phyloP scores from a whole-genome alignment of 352 stramenopile genomes.

The Phytopythium aichiense region DNA sequence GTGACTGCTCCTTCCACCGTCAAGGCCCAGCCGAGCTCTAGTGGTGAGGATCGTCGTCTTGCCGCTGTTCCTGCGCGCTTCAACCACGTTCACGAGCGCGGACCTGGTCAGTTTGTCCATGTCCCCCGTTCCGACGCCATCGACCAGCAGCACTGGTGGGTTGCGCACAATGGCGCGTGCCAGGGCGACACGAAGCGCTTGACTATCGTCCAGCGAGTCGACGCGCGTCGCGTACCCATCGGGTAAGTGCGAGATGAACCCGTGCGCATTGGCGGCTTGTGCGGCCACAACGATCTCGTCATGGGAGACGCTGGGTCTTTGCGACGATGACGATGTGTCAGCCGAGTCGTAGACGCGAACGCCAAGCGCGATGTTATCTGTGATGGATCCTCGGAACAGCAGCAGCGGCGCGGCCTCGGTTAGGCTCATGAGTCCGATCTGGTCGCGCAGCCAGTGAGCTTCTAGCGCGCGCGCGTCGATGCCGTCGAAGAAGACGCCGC shows the following conservation, averaged over 20 bases:
- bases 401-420: slow-evolving; percentile 25
- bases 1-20: not conserved
- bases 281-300: slow-evolving; percentile 87
- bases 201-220: slow-evolving; percentile 80
- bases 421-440: slow-evolving; percentile 57
- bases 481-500: slow-evolving; percentile 73
- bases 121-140: slow-evolving; percentile 47
- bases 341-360: slow-evolving; percentile 15
- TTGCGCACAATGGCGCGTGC: slow-evolving; percentile 90
- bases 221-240: slow-evolving; percentile 92
- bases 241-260: slow-evolving; percentile 90
- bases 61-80: slow-evolving; percentile 1
- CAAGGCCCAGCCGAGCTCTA: not conserved
- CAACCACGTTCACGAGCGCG: slow-evolving; percentile 4
- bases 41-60: slow-evolving; percentile 8
- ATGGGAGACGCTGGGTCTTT: slow-evolving; percentile 7
- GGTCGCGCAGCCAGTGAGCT: slow-evolving; percentile 40
- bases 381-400: slow-evolving; percentile 57
- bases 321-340: not conserved
- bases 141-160: slow-evolving; percentile 84
- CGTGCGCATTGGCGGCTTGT: slow-evolving; percentile 89
- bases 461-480: slow-evolving; percentile 73
- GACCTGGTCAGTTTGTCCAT: not conserved
- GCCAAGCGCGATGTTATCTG: slow-evolving; percentile 64
- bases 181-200: slow-evolving; percentile 88